Percentiles rank a stretch among this genome's conserved stretches.
Conservation (phyloP, 371 early-diverging fungal species). For the Paraphysoderma sedebokerense region DNA sequence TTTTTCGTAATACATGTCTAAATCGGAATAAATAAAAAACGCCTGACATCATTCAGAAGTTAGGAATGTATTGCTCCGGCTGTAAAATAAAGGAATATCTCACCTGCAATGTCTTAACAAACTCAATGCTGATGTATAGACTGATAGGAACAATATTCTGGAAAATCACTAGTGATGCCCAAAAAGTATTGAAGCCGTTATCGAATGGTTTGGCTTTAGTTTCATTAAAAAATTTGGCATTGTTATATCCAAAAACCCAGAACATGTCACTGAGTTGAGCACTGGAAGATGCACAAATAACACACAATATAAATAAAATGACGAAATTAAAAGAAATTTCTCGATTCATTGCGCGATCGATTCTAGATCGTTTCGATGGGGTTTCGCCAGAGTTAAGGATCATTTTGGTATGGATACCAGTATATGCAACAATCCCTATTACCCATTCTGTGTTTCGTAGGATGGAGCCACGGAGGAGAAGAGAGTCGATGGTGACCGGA, state of each 20-base stretch:
- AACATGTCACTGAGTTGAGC: no score
- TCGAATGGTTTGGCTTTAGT: no score
- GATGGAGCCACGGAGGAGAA: conserved; percentile 80
- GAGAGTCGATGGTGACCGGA: conserved; percentile 58
- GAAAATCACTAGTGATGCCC: conserved; percentile 44
- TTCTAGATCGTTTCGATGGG: conserved; percentile 81
- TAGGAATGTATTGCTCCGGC: no score
- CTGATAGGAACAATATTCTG: conserved; percentile 86
- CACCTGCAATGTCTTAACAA: conserved; percentile 58
- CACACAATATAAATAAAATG: conserved; percentile 7
- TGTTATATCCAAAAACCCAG: background rate
- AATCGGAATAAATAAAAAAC: conserved; percentile 58
- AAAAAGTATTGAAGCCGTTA: conserved; percentile 5
- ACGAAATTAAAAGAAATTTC: conserved; percentile 37
- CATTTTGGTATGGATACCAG: conserved; percentile 84
- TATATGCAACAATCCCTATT: conserved; percentile 64
- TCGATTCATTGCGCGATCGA: conserved; percentile 85
- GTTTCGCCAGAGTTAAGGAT: conserved; percentile 75
- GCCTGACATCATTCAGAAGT: conserved; percentile 26
- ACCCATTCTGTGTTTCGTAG: conserved; percentile 76
- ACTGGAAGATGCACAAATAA: background rate
- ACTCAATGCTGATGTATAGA: conserved; percentile 88
- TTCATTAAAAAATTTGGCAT: background rate
- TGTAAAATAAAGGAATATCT: no score
- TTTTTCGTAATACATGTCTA: conserved; percentile 69